phyloP scores from a whole-genome alignment of 305 asterid species.

The Euphrasia arctica region DNA sequence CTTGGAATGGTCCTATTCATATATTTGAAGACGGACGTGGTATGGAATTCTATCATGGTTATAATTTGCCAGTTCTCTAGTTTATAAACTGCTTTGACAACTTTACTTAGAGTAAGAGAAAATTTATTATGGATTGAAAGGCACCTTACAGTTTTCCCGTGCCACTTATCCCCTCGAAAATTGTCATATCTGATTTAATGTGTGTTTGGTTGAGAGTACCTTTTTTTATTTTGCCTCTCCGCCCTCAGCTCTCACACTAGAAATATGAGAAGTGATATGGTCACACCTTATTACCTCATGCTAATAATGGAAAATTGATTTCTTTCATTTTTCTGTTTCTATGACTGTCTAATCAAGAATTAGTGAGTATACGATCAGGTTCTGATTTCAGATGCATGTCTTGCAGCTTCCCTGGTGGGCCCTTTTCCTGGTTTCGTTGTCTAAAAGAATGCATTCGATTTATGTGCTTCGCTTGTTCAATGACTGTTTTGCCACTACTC shows the following conservation, averaged over 20 bases:
- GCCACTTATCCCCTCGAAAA: too few species aligned
- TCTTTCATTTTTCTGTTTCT: not conserved
- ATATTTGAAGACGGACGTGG: conserved; percentile 84
- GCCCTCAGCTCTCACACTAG: too few species aligned
- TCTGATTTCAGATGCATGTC: conserved; percentile 18
- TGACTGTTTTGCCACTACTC: conserved; percentile 93
- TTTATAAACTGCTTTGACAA: too few species aligned
- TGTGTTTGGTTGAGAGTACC: too few species aligned
- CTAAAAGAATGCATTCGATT: conserved; percentile 89
- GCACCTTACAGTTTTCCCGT: too few species aligned
- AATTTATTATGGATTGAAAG: too few species aligned
- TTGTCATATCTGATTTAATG: too few species aligned
- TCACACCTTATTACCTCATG: not conserved
- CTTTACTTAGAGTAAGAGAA: too few species aligned
- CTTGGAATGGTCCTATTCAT: conserved; percentile 73
- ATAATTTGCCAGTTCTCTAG: not conserved
- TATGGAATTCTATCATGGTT: conserved; percentile 33
- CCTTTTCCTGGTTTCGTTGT: conserved; percentile 68
- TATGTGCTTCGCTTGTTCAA: conserved; percentile 94
- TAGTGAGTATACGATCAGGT: conserved; percentile 9
- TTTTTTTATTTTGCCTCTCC: too few species aligned
- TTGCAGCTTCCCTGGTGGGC: conserved; percentile 99
- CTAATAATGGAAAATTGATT: not conserved
- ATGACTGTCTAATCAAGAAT: not conserved
- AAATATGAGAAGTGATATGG: too few species aligned